phyloP scores from a whole-genome alignment of 805 yeast species.

The Ogataea zsoltii region DNA sequence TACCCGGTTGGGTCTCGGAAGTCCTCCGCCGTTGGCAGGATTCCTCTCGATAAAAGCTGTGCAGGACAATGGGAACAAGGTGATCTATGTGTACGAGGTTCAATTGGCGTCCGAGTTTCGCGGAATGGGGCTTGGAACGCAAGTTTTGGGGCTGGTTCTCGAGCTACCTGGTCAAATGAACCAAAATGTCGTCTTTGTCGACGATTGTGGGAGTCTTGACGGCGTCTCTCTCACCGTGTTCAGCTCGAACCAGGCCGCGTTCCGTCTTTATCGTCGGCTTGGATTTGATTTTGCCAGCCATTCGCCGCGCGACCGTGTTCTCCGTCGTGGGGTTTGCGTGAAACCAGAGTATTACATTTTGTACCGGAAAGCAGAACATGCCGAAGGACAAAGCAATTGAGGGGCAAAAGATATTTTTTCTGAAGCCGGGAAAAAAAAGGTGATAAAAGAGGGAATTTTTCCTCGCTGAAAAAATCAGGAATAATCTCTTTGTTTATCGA shows the following conservation, averaged over 20 bases:
- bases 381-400: conserved; percentile 8
- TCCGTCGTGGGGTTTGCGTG: conserved; percentile 44
- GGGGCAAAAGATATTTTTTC: background rate
- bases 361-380: conserved; percentile 10
- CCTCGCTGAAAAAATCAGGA: background rate
- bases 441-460: background rate
- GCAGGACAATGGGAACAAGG: conserved; percentile 38
- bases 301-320: conserved; percentile 45
- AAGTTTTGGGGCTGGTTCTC: conserved; percentile 40
- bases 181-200: conserved; percentile 2
- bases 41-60: conserved; percentile 51
- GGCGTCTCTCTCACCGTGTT: conserved; percentile 54
- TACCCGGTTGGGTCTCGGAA: background rate
- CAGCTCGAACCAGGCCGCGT: conserved; percentile 42
- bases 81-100: conserved; percentile 57
- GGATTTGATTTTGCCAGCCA: conserved; percentile 41
- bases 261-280: conserved; percentile 42
- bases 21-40: conserved; percentile 30
- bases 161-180: conserved; percentile 26
- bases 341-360: conserved; percentile 46
- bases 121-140: conserved; percentile 39
- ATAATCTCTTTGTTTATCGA: background rate
- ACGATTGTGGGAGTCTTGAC: conserved; percentile 9
- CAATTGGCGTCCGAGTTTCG: conserved; percentile 44
- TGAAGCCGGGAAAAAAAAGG: background rate